Percentiles rank a stretch among this genome's conserved stretches.
phyloP scores from a whole-genome alignment of 2,329 filamentous ascomycete genomes.

The Dothidotthia symphoricarpi region DNA sequence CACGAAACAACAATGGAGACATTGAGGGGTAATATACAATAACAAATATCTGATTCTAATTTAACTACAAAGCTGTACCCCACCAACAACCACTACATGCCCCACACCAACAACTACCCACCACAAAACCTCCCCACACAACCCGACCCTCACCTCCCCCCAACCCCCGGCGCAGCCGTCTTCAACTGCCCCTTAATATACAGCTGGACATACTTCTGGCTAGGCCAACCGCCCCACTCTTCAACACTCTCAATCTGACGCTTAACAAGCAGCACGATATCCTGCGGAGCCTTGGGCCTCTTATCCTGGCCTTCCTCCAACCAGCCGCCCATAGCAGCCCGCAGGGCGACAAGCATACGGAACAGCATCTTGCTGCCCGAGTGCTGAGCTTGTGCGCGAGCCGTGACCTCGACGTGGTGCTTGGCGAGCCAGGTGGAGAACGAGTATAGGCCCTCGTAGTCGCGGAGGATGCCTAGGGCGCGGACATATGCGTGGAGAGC shows the following conservation, averaged over 20 bases:
- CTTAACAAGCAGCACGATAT: slow-evolving; percentile 34
- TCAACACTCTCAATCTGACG: slow-evolving; percentile 38
- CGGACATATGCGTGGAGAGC: slow-evolving; percentile 62
- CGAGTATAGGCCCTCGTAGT: slow-evolving; percentile 58
- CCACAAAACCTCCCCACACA: no score
- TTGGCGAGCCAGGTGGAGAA: slow-evolving; percentile 58
- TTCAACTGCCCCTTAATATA: slow-evolving; percentile 20
- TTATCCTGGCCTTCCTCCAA: slow-evolving; percentile 10
- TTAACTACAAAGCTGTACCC: no score
- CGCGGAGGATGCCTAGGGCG: slow-evolving; percentile 60
- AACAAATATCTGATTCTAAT: no score
- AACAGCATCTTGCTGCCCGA: slow-evolving; percentile 30
- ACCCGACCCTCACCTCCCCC: slow-evolving; percentile 17
- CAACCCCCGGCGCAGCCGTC: slow-evolving; percentile 11
- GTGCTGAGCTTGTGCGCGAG: slow-evolving; percentile 24
- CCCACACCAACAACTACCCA: no score
- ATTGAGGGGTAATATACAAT: no score
- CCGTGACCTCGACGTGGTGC: slow-evolving; percentile 28
- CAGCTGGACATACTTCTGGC: slow-evolving; percentile 43
- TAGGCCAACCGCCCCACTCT: slow-evolving; percentile 48
- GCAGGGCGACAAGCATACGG: slow-evolving; percentile 40
- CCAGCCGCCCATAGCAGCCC: slow-evolving; percentile 43
- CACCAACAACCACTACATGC: no score
- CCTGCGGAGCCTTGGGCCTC: slow-evolving; percentile 21
- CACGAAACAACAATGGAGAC: no score